Percentiles rank a stretch among this genome's conserved stretches.
Conservation (phyloP, 2,329 filamentous ascomycete genomes). For the Seiridium unicorne region DNA sequence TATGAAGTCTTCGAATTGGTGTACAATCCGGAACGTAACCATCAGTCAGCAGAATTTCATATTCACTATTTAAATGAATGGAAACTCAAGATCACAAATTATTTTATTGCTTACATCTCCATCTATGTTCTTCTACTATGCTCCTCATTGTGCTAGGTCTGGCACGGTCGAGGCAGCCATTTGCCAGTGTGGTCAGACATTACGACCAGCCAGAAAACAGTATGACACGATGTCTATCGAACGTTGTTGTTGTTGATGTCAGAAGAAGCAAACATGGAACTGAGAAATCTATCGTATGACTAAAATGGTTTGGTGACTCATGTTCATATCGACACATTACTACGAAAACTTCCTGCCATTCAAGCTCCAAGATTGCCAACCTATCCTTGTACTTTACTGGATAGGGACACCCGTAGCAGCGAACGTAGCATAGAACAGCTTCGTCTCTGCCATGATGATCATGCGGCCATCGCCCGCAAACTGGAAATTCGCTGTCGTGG, state of each 20-base stretch:
- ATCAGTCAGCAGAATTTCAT: no score
- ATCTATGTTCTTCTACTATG: background rate
- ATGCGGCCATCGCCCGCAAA: slow-evolving; percentile 41
- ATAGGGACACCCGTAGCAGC: slow-evolving; percentile 1
- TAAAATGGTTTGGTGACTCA: no score
- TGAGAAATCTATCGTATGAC: no score
- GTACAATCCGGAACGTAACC: no score
- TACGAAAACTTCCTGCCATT: no score
- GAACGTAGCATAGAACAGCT: slow-evolving; percentile 38
- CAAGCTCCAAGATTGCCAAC: no score
- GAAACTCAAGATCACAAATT: no score
- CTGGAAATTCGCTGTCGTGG: slow-evolving; percentile 45
- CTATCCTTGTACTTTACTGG: background rate
- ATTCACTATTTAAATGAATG: no score
- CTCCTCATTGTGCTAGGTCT: background rate
- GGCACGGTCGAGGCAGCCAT: background rate
- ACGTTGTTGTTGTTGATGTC: background rate
- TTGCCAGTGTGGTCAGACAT: background rate
- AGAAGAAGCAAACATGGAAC: background rate
- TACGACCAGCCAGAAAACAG: background rate
- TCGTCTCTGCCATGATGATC: slow-evolving; percentile 40
- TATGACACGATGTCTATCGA: background rate
- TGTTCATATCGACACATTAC: no score
- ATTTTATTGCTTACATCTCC: no score
- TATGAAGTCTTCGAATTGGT: no score